Base-by-base conservation (phyloP, 345 rosid species). In the Diplotaxis tenuifolia region DNA sequence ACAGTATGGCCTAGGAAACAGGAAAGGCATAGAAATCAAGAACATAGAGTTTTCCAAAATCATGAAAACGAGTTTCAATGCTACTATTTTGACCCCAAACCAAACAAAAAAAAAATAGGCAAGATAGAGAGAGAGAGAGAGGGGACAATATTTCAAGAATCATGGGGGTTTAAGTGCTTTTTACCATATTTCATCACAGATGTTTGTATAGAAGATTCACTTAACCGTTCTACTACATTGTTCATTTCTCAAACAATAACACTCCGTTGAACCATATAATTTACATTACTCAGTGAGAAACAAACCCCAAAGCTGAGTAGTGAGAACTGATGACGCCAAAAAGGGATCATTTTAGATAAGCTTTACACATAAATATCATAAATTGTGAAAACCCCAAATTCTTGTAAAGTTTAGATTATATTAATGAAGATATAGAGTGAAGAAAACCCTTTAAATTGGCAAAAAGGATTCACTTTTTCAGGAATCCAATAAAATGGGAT, bases 11-110 rank as follows among this genome's bases (percentile, higher is more conserved):
- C n/a, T n/a, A n/a, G n/a, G n/a, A n/a, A n/a, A n/a, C n/a, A n/a
- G n/a, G n/a, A n/a, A 58, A 47, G 8, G 23, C 72, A 74, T 25
- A 60, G 68, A 52, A 50, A 22, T 61, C 68, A 52, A 67, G 55
- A 67, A 52, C 47, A 49, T n/a, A 74, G 32, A 45, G 72, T 47
- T 40, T 49, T 74, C 61, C 72, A 58, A 34, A 66, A 6, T 38
- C 31, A 28, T 42, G 50, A 73, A 74, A 56, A n/a, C 59, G 14
- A 38, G 47, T 38, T 38, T 38, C 47, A 38, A 38, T 38, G 47
- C 47, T 11, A 38, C 11, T 38, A 1, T 38, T 38, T 38, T 11
- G 47, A 38, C n/a, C 6, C 47, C 47, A 38, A 38, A 36, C 42
- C 14, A 36, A 36, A 38, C 45, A 38, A 36, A 38, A 38, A 38